Base-by-base conservation (phyloP, 345 rosid genomes). In the Cardamine chenopodiifolia region DNA sequence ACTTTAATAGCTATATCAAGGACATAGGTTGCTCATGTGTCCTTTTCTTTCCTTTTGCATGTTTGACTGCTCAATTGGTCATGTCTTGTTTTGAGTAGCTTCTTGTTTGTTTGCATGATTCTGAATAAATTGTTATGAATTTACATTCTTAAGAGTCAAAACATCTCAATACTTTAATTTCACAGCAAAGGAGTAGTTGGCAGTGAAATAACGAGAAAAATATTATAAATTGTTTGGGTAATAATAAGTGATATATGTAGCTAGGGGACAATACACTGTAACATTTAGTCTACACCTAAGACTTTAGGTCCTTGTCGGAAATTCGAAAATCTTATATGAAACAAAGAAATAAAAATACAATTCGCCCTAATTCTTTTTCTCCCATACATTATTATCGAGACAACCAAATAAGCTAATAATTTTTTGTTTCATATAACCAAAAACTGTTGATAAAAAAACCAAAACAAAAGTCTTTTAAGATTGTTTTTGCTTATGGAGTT, bases 221-320 rank as follows among this genome's bases (percentile, higher is more conserved):
- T 34, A 39, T 63, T 40, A 68, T 29, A 58, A 64, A 23, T 69
- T 76, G 66, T 54, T 54, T 53, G 34, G 53, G 65, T 42, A 59
- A 53, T 23, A 50, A 12, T 5, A 9, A 49, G 48, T 45, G 35
- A 60, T 59, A 20, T 44, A 65, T 66, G 25, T 59, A 75, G 68
- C 68, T 10, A 60, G 68, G 63, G 19, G 58, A 62, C 65, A 76
- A 60, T 2, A 31, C 57, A 68, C 68, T 60, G 42, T 26, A 17
- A 34, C 4, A 17, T 5, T 11, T 18, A 35, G 56, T 60, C 74
- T 45, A 66, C 62, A 15, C 55, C 68, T 50, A 75, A 48, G 68
- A 22, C 35, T 22, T 59, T 71, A 75, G 78, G 68, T 75, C 39
- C 8, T 76, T 76, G 70, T 76, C 65, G 75, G 52, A 62, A 23